phyloP scores from a whole-genome alignment of 768 basidiomycete genomes.

The Filobasidium floriforme region DNA sequence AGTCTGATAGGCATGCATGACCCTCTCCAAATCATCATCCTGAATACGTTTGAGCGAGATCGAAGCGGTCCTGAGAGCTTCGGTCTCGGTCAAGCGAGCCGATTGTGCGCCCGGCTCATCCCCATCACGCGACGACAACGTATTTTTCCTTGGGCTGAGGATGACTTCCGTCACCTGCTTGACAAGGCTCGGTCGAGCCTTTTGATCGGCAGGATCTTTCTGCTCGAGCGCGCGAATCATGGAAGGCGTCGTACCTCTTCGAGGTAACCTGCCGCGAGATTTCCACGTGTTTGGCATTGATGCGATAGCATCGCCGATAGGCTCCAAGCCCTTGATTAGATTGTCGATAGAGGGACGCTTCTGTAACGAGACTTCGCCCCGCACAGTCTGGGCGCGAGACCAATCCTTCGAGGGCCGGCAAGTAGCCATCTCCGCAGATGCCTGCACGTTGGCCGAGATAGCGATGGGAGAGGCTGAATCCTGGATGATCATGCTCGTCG shows the following conservation, averaged over 20 bases:
- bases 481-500: neutral
- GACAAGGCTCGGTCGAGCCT: neutral
- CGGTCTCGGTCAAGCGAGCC: neutral
- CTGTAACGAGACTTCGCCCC: neutral
- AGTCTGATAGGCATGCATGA: constrained; percentile 14
- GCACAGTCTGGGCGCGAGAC: neutral
- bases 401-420: neutral
- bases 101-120: neutral
- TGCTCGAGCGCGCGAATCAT: neutral
- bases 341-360: constrained; percentile 1
- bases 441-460: neutral
- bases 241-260: neutral
- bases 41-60: constrained; percentile 23
- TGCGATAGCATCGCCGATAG: neutral
- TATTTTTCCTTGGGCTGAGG: neutral
- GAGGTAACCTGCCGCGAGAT: neutral
- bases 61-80: constrained; percentile 1
- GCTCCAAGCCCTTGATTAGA: neutral
- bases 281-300: neutral
- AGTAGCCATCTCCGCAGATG: neutral
- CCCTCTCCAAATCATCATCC: constrained; percentile 19
- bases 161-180: constrained; percentile 4
- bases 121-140: neutral
- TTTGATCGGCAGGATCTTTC: neutral
- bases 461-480: neutral